A percentile compares a stretch with the other conserved stretches of the same genome.
Conservation (phyloP, 1,284 basidiomycete genomes). For the Irpex rosettiformis region DNA sequence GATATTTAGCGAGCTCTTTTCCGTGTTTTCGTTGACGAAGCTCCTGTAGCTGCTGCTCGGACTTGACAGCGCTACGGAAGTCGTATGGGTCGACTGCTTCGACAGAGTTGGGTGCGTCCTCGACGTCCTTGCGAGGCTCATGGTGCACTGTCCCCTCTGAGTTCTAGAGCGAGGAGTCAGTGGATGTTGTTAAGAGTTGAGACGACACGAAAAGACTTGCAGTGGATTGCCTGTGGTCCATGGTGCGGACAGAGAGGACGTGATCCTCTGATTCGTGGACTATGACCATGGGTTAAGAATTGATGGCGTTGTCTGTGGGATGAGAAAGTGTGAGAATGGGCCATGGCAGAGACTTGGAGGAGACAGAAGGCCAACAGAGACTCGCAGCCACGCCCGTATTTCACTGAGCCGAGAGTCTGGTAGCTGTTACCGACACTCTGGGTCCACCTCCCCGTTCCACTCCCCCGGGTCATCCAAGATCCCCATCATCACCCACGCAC, state of each 20-base stretch:
- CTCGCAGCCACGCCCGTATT: slow-evolving; percentile 4
- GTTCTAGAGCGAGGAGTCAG: slow-evolving; percentile 13
- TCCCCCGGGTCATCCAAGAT: slow-evolving; percentile 18
- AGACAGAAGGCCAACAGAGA: slow-evolving; percentile 11
- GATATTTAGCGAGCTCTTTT: slow-evolving; percentile 67
- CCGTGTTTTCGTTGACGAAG: slow-evolving; percentile 60
- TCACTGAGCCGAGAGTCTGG: slow-evolving; percentile 18
- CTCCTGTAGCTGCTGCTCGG: slow-evolving; percentile 56
- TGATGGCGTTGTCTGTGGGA: not conserved
- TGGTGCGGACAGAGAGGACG: slow-evolving; percentile 15
- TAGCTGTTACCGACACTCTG: slow-evolving; percentile 21
- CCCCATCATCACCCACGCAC: not conserved
- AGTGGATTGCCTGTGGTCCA: slow-evolving; percentile 10
- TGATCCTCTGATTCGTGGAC: slow-evolving; percentile 16
- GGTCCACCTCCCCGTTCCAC: slow-evolving; percentile 18
- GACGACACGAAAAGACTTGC: not conserved
- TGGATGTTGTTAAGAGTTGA: not conserved
- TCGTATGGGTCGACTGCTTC: slow-evolving; percentile 48
- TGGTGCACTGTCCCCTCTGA: slow-evolving; percentile 25
- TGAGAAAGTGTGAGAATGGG: slow-evolving; percentile 4
- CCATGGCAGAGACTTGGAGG: not conserved
- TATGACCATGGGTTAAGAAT: slow-evolving; percentile 15
- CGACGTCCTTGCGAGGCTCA: slow-evolving; percentile 25
- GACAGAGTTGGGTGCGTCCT: slow-evolving; percentile 18
- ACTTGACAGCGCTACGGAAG: slow-evolving; percentile 53